These are phyloP conservation scores for Crithidia fasciculata DNA, from an alignment of 208 protist species.

Conservation along the genomic window DNA sequence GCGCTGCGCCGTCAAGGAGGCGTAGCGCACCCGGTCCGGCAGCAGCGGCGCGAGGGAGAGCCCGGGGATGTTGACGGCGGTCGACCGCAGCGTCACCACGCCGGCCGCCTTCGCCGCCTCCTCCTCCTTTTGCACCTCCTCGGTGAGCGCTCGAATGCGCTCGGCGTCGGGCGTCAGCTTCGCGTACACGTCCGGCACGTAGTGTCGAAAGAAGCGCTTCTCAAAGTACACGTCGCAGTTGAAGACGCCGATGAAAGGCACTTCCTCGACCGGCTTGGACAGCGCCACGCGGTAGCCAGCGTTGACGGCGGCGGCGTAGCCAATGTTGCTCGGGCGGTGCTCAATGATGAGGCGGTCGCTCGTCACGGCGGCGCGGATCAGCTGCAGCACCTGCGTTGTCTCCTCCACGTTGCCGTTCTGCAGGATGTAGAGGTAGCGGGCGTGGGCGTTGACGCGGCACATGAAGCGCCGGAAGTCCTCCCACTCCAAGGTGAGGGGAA, in stretches of 20 bases:
- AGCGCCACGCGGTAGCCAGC: constrained; percentile 24
- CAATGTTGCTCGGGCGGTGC: constrained; percentile 14
- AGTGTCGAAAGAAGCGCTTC: constrained; percentile 11
- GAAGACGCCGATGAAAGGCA: constrained; percentile 29
- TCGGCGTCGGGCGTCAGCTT: constrained; percentile 11
- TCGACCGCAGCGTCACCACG: neutral
- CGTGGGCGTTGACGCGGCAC: constrained; percentile 25
- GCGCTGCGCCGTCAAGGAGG: neutral
- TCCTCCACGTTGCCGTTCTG: constrained; percentile 27
- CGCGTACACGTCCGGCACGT: constrained; percentile 20
- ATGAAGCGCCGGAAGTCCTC: constrained; percentile 21
- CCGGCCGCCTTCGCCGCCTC: constrained; percentile 4
- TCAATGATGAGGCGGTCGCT: constrained; percentile 11
- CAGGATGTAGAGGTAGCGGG: constrained; percentile 21
- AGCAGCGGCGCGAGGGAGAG: constrained; percentile 4
- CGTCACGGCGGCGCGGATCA: constrained; percentile 7
- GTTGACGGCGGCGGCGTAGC: constrained; percentile 29
- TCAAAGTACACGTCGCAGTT: constrained; percentile 28
- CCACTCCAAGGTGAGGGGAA: constrained; percentile 19
- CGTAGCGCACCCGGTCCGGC: constrained; percentile 20
- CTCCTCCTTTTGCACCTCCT: constrained; percentile 21
- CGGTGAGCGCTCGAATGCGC: constrained; percentile 18
- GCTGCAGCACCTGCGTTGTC: constrained; percentile 5
- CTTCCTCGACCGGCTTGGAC: constrained; percentile 17
- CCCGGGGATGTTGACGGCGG: constrained; percentile 2